phyloP scores from a whole-genome alignment of 106 monocot species.

The Gastrodia elata region DNA sequence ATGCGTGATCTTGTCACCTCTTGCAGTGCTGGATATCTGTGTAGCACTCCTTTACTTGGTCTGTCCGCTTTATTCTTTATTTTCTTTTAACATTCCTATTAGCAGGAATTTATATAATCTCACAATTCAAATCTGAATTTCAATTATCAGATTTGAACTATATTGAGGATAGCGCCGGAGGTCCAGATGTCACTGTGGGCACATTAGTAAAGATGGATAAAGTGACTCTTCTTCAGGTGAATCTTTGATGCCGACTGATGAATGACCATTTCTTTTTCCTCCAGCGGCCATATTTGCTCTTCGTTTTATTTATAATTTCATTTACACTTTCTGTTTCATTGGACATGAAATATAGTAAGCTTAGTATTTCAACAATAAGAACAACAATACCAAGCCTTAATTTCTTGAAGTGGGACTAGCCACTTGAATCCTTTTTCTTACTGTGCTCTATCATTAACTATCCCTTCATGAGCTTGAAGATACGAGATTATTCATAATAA shows the following conservation, averaged over 20 bases:
- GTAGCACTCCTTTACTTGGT: slow-evolving; percentile 79
- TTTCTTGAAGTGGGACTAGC: too few species aligned
- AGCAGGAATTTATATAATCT: background rate
- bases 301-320: background rate
- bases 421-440: too few species aligned
- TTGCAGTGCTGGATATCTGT: slow-evolving; percentile 84
- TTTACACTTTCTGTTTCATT: background rate
- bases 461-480: too few species aligned
- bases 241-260: background rate
- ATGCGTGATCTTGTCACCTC: slow-evolving; percentile 97
- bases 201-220: slow-evolving; percentile 77
- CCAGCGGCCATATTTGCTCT: background rate
- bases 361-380: too few species aligned
- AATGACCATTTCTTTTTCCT: background rate
- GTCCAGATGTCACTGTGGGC: slow-evolving; percentile 94
- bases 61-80: background rate
- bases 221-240: slow-evolving; percentile 94
- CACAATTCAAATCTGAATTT: background rate
- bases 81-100: background rate
- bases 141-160: slow-evolving; percentile 74
- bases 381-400: too few species aligned
- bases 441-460: too few species aligned
- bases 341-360: background rate
- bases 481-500: too few species aligned
- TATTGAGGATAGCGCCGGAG: slow-evolving; percentile 90